Evolutionary conservation across 78 protist species (phyloP).

Genomic region (Acrasis kona): DNA sequence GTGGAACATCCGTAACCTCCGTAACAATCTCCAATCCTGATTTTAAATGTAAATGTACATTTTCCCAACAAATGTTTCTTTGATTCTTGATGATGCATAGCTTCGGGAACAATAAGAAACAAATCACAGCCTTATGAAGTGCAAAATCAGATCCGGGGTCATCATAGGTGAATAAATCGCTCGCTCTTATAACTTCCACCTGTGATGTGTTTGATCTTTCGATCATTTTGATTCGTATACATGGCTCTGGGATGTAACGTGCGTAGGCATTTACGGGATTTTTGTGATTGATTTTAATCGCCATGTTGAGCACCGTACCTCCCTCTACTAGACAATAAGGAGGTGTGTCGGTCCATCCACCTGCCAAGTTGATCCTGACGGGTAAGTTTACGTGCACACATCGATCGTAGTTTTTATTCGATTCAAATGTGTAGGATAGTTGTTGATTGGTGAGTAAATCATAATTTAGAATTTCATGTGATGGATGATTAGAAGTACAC

Average conservation of each 20-base stretch:
- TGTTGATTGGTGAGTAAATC: too few relatives aligned
- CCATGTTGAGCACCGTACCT: slow-evolving; percentile 26
- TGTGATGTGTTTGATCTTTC: too few relatives aligned
- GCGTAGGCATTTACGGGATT: background rate
- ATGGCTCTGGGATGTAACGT: background rate
- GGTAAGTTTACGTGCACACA: background rate
- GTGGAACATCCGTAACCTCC: too few relatives aligned
- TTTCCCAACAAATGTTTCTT: too few relatives aligned
- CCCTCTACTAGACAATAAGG: slow-evolving; percentile 20
- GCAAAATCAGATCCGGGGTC: slow-evolving; percentile 9
- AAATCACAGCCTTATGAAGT: slow-evolving; percentile 11
- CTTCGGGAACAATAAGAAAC: too few relatives aligned
- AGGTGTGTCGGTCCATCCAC: slow-evolving; percentile 46
- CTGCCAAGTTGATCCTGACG: slow-evolving; percentile 24
- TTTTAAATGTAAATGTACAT: too few relatives aligned
- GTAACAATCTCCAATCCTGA: too few relatives aligned
- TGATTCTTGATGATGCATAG: too few relatives aligned
- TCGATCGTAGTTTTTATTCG: too few relatives aligned
- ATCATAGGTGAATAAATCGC: background rate
- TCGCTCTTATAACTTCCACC: background rate
- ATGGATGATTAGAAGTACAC: too few relatives aligned
- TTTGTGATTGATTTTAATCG: background rate
- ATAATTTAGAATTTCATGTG: too few relatives aligned
- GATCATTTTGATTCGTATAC: background rate
- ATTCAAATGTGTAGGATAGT: too few relatives aligned